phyloP scores from a whole-genome alignment of 176 grass and related monocot species.

The Oryza coarctata region DNA sequence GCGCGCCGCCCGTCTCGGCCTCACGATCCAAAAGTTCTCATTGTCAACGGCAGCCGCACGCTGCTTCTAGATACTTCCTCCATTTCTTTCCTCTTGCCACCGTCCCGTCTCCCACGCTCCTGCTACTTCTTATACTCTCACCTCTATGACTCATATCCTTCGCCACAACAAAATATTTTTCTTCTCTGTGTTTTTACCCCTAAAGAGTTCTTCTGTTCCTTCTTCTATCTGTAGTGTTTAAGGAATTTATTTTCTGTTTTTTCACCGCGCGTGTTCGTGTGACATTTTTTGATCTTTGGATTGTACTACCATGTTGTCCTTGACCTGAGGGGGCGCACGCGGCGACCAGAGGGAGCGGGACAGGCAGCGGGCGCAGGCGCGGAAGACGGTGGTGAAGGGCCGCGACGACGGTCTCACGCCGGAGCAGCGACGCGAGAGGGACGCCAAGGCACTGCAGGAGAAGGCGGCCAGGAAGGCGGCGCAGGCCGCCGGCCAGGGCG shows the following conservation, averaged over 20 bases:
- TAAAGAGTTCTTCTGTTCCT: too few relatives aligned
- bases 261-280: not conserved
- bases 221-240: not conserved
- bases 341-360: constrained; percentile 67
- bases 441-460: constrained; percentile 56
- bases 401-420: constrained; percentile 53
- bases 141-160: constrained; percentile 49
- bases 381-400: constrained; percentile 41
- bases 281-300: not conserved
- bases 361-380: constrained; percentile 53
- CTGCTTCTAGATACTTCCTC: not conserved
- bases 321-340: constrained; percentile 46
- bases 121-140: not conserved
- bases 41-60: too few relatives aligned
- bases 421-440: constrained; percentile 51
- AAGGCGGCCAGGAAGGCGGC: constrained; percentile 54
- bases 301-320: constrained; percentile 27
- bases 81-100: not conserved
- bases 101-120: not conserved
- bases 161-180: not conserved
- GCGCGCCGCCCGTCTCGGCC: not conserved
- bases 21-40: not conserved
- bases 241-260: not conserved
- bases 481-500: not conserved
- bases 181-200: too few relatives aligned